phyloP scores from a whole-genome alignment of 1,284 basidiomycete genomes.

The Thelephora terrestris region DNA sequence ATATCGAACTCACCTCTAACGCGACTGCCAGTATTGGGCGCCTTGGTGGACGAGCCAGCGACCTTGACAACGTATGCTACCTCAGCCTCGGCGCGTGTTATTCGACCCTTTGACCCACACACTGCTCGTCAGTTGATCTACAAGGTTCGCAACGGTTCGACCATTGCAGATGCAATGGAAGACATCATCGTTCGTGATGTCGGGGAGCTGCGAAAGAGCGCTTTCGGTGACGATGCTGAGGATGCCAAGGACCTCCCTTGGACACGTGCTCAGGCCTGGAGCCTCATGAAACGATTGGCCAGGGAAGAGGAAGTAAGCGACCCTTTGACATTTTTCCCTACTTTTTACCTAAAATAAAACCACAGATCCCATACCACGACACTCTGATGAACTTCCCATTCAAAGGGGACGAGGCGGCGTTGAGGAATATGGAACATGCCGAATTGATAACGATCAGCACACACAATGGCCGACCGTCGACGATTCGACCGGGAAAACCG shows the following conservation, averaged over 20 bases:
- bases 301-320: constrained; percentile 53
- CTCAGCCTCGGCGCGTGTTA: constrained; percentile 1
- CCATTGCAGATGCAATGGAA: constrained; percentile 74
- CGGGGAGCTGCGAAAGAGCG: constrained; percentile 80
- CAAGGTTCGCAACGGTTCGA: constrained; percentile 72
- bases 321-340: neutral
- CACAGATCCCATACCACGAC: constrained; percentile 73
- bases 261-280: constrained; percentile 86
- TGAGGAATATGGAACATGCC: constrained; percentile 83
- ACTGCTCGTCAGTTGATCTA: constrained; percentile 60
- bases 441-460: constrained; percentile 81
- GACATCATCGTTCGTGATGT: constrained; percentile 79
- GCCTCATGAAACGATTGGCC: constrained; percentile 68
- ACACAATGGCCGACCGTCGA: constrained; percentile 73
- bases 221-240: constrained; percentile 86
- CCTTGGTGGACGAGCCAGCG: constrained; percentile 82
- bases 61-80: constrained; percentile 64
- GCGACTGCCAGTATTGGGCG: constrained; percentile 54
- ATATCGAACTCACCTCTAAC: constrained; percentile 38
- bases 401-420: constrained; percentile 78
- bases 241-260: constrained; percentile 80
- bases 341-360: neutral
- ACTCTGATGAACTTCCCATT: constrained; percentile 81
- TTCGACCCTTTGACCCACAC: neutral
- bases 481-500: constrained; percentile 84